Percentiles rank a stretch among this genome's conserved stretches.
Conservation (phyloP, 371 early-diverging fungal genomes). For the Apophysomyces elegans region DNA sequence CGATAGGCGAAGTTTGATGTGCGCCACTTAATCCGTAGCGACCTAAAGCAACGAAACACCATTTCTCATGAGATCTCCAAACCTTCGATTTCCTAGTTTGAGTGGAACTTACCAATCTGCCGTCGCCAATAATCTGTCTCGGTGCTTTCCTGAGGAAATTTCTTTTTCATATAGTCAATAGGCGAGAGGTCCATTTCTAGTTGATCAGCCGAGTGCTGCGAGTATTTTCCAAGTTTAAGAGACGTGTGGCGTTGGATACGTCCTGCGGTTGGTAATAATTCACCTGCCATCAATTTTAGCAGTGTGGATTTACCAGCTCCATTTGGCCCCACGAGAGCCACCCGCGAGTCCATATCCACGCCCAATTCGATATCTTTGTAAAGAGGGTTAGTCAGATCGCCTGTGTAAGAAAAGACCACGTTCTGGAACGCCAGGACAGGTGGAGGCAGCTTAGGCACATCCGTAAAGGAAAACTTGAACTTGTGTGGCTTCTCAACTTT, state of each 20-base stretch:
- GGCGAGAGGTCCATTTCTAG: constrained; percentile 86
- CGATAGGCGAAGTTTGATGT: constrained; percentile 90
- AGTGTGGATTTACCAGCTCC: constrained; percentile 95
- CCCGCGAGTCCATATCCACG: constrained; percentile 96
- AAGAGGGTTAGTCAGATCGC: constrained; percentile 77
- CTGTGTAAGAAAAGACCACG: constrained; percentile 91
- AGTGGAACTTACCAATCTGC: constrained; percentile 66
- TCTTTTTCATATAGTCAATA: constrained; percentile 90
- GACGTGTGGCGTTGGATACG: constrained; percentile 88
- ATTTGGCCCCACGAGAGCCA: constrained; percentile 91
- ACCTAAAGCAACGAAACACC: neutral
- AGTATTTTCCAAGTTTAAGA: constrained; percentile 96
- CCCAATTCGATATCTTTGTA: constrained; percentile 92
- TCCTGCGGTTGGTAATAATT: constrained; percentile 84
- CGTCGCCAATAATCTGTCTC: constrained; percentile 80
- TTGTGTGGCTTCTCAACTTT: constrained; percentile 77
- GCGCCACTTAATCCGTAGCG: constrained; percentile 93
- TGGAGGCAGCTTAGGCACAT: constrained; percentile 92
- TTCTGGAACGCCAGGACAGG: constrained; percentile 95
- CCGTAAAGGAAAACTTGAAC: constrained; percentile 90
- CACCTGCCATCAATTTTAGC: constrained; percentile 90
- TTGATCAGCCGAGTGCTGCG: constrained; percentile 97
- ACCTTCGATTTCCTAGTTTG: too few species aligned
- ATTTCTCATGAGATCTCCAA: too few species aligned
- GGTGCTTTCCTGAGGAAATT: constrained; percentile 67